Evolutionary conservation across 2,329 filamentous ascomycete genomes (phyloP), one percentile per base, ranked within the genome.

Genomic region (Alternaria rosae): DNA sequence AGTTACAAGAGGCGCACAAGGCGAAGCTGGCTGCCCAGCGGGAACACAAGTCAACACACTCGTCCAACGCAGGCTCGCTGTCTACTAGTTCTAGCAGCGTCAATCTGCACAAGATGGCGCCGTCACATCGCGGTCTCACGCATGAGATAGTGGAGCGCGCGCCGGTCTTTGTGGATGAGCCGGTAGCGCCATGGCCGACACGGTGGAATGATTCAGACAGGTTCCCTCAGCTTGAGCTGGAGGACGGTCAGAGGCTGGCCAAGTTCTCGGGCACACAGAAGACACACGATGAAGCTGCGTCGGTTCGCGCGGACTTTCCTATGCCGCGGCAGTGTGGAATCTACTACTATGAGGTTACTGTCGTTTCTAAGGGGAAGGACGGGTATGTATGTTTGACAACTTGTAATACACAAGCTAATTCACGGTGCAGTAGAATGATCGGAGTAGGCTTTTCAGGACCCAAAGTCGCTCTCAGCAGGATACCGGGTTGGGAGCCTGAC

Each of bases 311-410:
- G 26, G 91, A 99, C 78, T 85, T 93, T 76, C 87, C 89, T 51
- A 97, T 98, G 88, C 93, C 95, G 5, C 85, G 89, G 35, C 91
- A 97, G 74, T 95, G 92, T 69, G 95, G 95, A 2, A 90, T 99
- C 62, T 99, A 97, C 79, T 99, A 99, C 78, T 99, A 89, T 75
- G 95, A 99, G 73, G 84, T 89, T 32, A 87, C 86, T 9, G 86
- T 92, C 50, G 77, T 89, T 53, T 87, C 88, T 8, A 88, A 89
- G 72, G 87, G 87, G 54, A 89, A 90, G 74, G 90, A 92, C 70
- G 88, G 87, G 88, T 89, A 83, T 67, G 85, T 64, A 28, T 72
- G 68, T 21, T 79, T 81, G 73, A 78, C 81, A 26, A 13, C 11
- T 30, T 23, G 17, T 11, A 32, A 58, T 50, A 23, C 38, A 52